phyloP scores from a whole-genome alignment of 257 asterid genomes.

The Jacaranda mimosifolia region DNA sequence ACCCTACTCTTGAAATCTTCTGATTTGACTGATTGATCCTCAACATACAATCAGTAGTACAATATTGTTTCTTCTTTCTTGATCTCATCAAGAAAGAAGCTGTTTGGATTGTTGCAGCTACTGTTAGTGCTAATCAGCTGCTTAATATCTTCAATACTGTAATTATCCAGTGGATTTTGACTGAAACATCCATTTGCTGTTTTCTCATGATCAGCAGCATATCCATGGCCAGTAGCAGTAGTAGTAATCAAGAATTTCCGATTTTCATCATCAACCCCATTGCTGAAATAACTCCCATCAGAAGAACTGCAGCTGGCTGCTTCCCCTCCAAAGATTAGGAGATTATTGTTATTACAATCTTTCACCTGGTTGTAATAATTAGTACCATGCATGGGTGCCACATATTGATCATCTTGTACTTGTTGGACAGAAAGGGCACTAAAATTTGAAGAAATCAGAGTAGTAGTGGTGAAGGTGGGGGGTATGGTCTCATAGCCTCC shows the following conservation, averaged over 20 bases:
- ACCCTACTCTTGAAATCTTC: conserved; percentile 13
- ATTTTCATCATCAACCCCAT: conserved; percentile 21
- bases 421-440: conserved; percentile 14
- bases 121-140: conserved; percentile 64
- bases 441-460: conserved; percentile 14
- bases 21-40: background rate
- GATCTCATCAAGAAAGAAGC: conserved; percentile 57
- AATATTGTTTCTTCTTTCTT: conserved; percentile 54
- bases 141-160: conserved; percentile 76
- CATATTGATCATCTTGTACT: background rate
- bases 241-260: conserved; percentile 33
- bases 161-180: conserved; percentile 60
- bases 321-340: conserved; percentile 47
- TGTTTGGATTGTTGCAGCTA: conserved; percentile 33
- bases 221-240: background rate
- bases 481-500: conserved; percentile 11
- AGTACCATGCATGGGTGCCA: conserved; percentile 31
- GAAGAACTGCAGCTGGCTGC: conserved; percentile 57
- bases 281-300: conserved; percentile 50
- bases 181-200: conserved; percentile 17
- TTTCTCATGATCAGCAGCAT: background rate
- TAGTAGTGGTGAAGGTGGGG: conserved; percentile 11
- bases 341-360: background rate
- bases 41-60: conserved; percentile 30
- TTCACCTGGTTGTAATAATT: background rate